Percentiles rank a stretch among this genome's conserved stretches.
phyloP scores from a whole-genome alignment of 345 rosid species.

The Aquilaria sinensis region DNA sequence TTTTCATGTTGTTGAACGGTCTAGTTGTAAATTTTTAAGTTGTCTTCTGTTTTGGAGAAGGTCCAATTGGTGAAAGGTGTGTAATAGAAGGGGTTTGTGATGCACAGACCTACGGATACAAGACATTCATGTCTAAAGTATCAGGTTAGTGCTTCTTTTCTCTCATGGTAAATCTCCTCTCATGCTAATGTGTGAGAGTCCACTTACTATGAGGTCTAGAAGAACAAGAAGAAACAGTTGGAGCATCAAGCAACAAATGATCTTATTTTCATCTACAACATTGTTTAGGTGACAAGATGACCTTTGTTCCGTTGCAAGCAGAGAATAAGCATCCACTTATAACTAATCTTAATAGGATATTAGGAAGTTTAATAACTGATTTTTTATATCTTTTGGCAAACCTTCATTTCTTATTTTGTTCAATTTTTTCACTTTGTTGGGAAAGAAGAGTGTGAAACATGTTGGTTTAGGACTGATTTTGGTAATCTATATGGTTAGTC shows the following conservation, averaged over 20 bases:
- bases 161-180: conserved; percentile 16
- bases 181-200: too few relatives aligned
- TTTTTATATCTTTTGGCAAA: not conserved
- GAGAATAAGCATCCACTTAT: conserved; percentile 43
- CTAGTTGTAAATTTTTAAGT: too few relatives aligned
- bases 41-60: too few relatives aligned
- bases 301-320: conserved; percentile 34
- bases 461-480: too few relatives aligned
- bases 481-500: too few relatives aligned
- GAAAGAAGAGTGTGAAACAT: too few relatives aligned
- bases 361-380: conserved; percentile 45
- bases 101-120: conserved; percentile 24
- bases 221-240: too few relatives aligned
- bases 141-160: conserved; percentile 1
- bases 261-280: conserved; percentile 8
- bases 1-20: too few relatives aligned
- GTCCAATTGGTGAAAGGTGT: conserved; percentile 28
- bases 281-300: conserved; percentile 29
- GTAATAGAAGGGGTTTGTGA: conserved; percentile 25
- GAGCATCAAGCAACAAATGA: conserved; percentile 13
- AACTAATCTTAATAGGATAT: conserved; percentile 56
- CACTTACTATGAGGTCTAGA: too few relatives aligned
- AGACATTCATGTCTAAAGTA: conserved; percentile 16
- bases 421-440: too few relatives aligned
- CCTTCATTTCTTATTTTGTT: not conserved